phyloP scores from a whole-genome alignment of 768 basidiomycete genomes.

The Podaxis sp. region DNA sequence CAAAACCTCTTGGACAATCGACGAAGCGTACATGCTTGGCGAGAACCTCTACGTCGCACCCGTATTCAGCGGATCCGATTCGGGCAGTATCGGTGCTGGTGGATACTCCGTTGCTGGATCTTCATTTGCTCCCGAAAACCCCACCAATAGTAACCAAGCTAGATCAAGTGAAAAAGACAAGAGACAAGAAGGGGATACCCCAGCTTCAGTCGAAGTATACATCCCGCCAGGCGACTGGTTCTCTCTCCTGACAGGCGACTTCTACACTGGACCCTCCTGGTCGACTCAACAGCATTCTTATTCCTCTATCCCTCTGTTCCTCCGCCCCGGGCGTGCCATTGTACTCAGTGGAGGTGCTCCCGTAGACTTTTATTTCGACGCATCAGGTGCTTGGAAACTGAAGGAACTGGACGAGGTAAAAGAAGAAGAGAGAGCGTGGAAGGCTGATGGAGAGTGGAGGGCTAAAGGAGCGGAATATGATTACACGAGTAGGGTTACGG shows the following conservation, averaged over 20 bases:
- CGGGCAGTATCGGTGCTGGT: conserved; percentile 16
- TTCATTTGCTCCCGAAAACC: background rate
- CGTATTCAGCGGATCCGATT: conserved; percentile 24
- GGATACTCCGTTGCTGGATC: conserved; percentile 1
- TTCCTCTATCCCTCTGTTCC: conserved; percentile 27
- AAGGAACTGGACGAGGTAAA: background rate
- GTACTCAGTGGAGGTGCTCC: conserved; percentile 17
- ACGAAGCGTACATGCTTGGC: conserved; percentile 35
- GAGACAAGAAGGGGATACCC: background rate
- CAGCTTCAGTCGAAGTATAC: conserved; percentile 26
- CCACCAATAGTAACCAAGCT: background rate
- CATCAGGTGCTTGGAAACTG: conserved; percentile 4
- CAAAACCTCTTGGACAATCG: conserved; percentile 28
- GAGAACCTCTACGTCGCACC: conserved; percentile 30
- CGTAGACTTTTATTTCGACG: background rate
- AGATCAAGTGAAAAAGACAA: background rate
- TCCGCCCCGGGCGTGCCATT: conserved; percentile 29
- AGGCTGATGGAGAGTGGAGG: conserved; percentile 3
- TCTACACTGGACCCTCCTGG: conserved; percentile 28
- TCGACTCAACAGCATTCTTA: conserved; percentile 29
- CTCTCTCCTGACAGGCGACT: conserved; percentile 27
- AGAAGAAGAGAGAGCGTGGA: background rate
- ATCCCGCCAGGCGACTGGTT: conserved; percentile 32
- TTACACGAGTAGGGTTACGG: background rate
- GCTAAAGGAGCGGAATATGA: conserved; percentile 6